Conservation (phyloP, 306 rosid species). For the Rosa lucieae region DNA sequence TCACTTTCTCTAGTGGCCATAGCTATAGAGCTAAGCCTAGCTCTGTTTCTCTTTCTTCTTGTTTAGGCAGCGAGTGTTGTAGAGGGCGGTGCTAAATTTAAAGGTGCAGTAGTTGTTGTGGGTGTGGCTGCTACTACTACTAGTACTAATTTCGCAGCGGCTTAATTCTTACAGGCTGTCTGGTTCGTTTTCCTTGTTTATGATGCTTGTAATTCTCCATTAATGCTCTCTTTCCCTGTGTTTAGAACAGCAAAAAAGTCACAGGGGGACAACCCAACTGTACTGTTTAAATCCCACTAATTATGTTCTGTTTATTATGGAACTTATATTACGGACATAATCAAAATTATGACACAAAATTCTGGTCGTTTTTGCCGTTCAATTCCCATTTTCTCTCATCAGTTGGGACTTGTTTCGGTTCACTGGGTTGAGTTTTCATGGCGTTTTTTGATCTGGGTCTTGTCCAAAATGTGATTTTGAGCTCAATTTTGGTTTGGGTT, state of each 20-base stretch:
- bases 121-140: constrained; percentile 34
- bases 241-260: constrained; percentile 11
- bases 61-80: constrained; percentile 3
- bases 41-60: background rate
- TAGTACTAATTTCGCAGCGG: constrained; percentile 12
- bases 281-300: background rate
- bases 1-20: constrained; percentile 46
- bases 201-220: constrained; percentile 32
- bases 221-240: constrained; percentile 36
- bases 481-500: background rate
- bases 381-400: background rate
- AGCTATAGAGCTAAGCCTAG: background rate
- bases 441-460: background rate
- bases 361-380: background rate
- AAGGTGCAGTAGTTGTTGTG: constrained; percentile 17
- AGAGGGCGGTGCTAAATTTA: background rate
- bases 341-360: background rate
- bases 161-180: constrained; percentile 16
- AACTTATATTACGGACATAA: background rate
- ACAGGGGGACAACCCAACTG: constrained; percentile 30
- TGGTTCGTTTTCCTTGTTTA: constrained; percentile 23
- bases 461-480: background rate
- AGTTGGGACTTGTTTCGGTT: background rate
- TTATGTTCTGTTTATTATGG: background rate
- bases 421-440: background rate